These are phyloP conservation scores for Fusarium nisikadoi DNA, from an alignment of 2,329 filamentous ascomycete genomes.

Conservation along the genomic window DNA sequence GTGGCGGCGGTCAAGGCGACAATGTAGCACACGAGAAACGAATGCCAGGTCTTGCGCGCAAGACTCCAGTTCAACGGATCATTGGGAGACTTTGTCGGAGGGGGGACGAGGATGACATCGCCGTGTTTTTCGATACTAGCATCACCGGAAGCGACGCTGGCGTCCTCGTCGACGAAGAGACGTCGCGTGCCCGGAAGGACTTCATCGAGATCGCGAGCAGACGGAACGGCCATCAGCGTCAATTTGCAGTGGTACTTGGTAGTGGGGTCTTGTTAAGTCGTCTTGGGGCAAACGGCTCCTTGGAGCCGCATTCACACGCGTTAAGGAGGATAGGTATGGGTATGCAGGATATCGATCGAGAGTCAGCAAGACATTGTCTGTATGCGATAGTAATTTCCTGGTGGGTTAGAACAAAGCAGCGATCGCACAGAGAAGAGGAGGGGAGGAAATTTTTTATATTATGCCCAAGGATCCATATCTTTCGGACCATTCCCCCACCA, in stretches of 20 bases:
- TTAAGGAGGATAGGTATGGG: conserved; percentile 36
- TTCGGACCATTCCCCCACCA: conserved; percentile 15
- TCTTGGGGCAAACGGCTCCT: conserved; percentile 32
- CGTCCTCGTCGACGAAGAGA: conserved; percentile 43
- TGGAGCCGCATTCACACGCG: conserved; percentile 36
- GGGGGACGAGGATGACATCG: conserved; percentile 63
- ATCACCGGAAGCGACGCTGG: conserved; percentile 40
- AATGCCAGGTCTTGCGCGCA: conserved; percentile 61
- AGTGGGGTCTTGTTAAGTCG: conserved; percentile 9
- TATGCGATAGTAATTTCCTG: neutral
- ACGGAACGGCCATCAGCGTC: conserved; percentile 35
- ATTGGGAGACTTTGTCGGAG: conserved; percentile 63
- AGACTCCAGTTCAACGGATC: conserved; percentile 64
- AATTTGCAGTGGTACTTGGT: conserved; percentile 4
- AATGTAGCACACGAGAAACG: conserved; percentile 62
- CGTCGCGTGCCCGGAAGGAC: conserved; percentile 47
- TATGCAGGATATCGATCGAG: conserved; percentile 26
- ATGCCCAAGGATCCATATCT: conserved; percentile 18
- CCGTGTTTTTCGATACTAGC: conserved; percentile 44
- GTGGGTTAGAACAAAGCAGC: neutral
- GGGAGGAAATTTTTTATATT: conserved; percentile 23
- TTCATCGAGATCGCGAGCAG: conserved; percentile 34
- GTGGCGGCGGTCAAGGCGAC: conserved; percentile 66
- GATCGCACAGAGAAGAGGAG: neutral
- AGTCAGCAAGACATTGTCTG: conserved; percentile 36